Evolutionary conservation across 2,329 filamentous ascomycete species (phyloP).

Genomic region (Phyllosticta capitalensis): DNA sequence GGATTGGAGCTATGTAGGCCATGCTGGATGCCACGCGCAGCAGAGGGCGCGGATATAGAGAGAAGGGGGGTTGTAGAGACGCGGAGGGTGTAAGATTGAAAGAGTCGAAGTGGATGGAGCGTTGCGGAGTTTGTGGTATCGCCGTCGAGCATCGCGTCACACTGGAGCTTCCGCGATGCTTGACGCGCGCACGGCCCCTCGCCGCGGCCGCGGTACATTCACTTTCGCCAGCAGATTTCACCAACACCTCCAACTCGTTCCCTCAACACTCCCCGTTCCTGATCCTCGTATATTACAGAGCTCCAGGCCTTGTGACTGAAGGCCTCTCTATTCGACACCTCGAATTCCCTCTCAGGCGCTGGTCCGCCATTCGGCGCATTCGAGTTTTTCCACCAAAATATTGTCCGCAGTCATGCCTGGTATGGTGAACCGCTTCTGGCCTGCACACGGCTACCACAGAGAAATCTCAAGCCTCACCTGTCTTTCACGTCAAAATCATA

Average conservation of each 20-base stretch:
- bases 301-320: constrained; percentile 22
- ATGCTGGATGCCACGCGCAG: constrained; percentile 39
- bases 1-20: constrained; percentile 92
- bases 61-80: background rate
- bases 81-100: background rate
- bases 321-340: constrained; percentile 6
- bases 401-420: background rate
- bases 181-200: background rate
- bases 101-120: background rate
- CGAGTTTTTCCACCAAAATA: background rate
- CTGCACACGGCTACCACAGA: background rate
- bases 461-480: background rate
- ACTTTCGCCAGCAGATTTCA: background rate
- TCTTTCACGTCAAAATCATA: background rate
- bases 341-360: background rate
- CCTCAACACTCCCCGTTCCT: background rate
- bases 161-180: background rate
- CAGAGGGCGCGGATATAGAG: background rate
- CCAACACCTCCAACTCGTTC: background rate
- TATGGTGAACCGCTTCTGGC: background rate
- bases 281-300: constrained; percentile 5
- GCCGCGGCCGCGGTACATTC: background rate
- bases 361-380: background rate
- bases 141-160: background rate
- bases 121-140: constrained; percentile 9